Percentiles rank a stretch among this genome's conserved stretches.
Conservation (phyloP, 148 eudicot species). For the Cornus florida region DNA sequence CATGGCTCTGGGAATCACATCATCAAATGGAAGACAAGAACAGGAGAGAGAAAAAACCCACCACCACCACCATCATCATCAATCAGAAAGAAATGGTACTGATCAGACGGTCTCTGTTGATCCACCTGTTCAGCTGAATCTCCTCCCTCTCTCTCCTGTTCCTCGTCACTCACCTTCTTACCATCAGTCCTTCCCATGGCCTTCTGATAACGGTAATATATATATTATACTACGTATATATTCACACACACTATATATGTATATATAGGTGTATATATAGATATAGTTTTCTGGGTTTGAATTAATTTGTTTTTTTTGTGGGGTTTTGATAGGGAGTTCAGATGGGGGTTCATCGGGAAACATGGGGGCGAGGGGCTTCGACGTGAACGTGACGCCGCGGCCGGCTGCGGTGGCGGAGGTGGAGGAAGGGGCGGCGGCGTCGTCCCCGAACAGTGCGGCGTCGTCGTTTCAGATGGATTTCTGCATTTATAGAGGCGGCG, state of each 20-base stretch:
- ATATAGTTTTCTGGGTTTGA: background rate
- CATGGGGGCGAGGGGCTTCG: slow-evolving; percentile 34
- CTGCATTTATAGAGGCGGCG: slow-evolving; percentile 11
- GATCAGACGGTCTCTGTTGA: slow-evolving; percentile 12
- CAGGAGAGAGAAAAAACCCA: background rate
- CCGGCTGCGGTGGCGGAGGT: slow-evolving; percentile 24
- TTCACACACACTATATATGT: background rate
- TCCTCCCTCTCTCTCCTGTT: slow-evolving; percentile 40
- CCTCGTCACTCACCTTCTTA: slow-evolving; percentile 16
- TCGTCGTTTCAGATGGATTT: slow-evolving; percentile 30
- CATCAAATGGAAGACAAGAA: background rate
- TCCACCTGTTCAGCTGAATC: slow-evolving; percentile 40
- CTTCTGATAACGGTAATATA: slow-evolving; percentile 38
- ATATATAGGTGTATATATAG: background rate
- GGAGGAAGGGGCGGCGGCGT: slow-evolving; percentile 25
- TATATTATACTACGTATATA: too few species aligned
- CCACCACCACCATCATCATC: background rate
- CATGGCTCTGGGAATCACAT: slow-evolving; percentile 39
- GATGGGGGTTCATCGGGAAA: slow-evolving; percentile 45
- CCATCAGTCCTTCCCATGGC: slow-evolving; percentile 24
- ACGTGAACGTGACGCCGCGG: slow-evolving; percentile 38
- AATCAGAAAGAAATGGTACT: background rate
- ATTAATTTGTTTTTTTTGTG: background rate
- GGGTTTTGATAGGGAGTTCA: slow-evolving; percentile 36
- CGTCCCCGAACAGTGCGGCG: slow-evolving; percentile 41